A percentile compares a stretch with the other conserved stretches of the same genome.
Evolutionary conservation across 192 early-diverging fungal genomes (phyloP).

Genomic region (Rhizoclosmatium sp.): DNA sequence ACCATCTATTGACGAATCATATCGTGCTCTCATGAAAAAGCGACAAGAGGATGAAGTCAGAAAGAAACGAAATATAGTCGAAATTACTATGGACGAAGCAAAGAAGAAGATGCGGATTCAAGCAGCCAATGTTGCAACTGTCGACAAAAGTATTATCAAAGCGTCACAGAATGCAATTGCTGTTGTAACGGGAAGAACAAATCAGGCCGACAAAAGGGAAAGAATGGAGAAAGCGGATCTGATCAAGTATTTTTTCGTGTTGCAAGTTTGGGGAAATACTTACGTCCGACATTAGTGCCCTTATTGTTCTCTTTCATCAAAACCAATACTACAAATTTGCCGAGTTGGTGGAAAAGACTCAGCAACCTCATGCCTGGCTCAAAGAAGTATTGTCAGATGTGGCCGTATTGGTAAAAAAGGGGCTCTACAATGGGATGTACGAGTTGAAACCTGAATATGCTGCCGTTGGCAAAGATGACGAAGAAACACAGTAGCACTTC

Average conservation of each 20-base stretch:
- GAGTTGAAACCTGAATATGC: conserved; percentile 25
- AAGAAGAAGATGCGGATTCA: conserved; percentile 2
- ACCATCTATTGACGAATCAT: conserved; percentile 3
- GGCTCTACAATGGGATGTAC: conserved; percentile 14
- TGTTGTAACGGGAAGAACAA: background rate
- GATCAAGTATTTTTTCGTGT: conserved; percentile 61
- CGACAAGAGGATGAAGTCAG: conserved; percentile 13
- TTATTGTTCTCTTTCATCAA: conserved; percentile 83
- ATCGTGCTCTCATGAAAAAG: background rate
- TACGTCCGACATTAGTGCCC: conserved; percentile 37
- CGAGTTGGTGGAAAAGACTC: conserved; percentile 70
- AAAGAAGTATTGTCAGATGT: background rate
- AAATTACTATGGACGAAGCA: background rate
- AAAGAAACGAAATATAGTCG: conserved; percentile 2
- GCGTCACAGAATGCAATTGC: background rate
- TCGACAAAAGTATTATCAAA: conserved; percentile 7
- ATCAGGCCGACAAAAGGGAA: conserved; percentile 70
- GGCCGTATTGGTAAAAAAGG: conserved; percentile 13
- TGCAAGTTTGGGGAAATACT: background rate
- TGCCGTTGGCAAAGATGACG: background rate
- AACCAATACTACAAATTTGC: conserved; percentile 88
- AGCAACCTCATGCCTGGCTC: conserved; percentile 9
- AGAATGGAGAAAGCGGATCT: conserved; percentile 86
- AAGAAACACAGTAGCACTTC: background rate
- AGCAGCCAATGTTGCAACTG: conserved; percentile 3